A percentile compares a stretch with the other conserved stretches of the same genome.
Conservation (phyloP, 23 red algal genomes). For the Gracilariopsis chorda region DNA sequence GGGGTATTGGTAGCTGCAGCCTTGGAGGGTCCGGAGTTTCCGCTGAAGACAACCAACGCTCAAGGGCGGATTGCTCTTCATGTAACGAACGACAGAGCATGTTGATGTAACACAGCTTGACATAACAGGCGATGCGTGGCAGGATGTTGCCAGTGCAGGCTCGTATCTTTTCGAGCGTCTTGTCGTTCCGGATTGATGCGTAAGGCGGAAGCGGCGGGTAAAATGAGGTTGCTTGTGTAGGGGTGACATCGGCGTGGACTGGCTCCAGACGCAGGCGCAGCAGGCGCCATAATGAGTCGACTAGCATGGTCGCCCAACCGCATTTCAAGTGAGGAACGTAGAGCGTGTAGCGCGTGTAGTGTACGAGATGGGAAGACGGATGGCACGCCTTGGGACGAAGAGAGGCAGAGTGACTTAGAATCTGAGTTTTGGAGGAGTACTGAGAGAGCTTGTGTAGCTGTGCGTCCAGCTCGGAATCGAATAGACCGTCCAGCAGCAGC, state of each 20-base stretch:
- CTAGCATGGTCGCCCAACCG: neutral
- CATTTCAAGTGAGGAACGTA: neutral
- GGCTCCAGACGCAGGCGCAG: neutral
- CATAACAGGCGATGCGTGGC: conserved; percentile 4
- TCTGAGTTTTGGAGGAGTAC: neutral
- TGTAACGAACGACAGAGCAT: conserved; percentile 5
- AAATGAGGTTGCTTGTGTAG: neutral
- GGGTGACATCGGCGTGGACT: neutral
- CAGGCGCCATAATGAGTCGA: neutral
- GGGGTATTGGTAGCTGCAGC: neutral
- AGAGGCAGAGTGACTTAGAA: neutral
- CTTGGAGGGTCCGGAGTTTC: neutral
- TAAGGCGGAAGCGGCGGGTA: neutral
- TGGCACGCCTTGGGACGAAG: conserved; percentile 2
- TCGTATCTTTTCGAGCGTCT: neutral
- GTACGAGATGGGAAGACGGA: neutral
- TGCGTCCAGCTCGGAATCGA: neutral
- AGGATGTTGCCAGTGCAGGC: neutral
- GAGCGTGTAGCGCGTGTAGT: conserved; percentile 1
- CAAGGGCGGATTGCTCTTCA: neutral
- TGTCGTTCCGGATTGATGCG: neutral
- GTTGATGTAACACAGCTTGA: conserved; percentile 1
- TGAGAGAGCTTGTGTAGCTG: conserved; percentile 1
- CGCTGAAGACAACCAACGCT: neutral
- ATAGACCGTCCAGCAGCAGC: neutral